These are phyloP conservation scores for Suhomyces bribrorum DNA, from an alignment of 1,139 yeast species.

Conservation along the genomic window DNA sequence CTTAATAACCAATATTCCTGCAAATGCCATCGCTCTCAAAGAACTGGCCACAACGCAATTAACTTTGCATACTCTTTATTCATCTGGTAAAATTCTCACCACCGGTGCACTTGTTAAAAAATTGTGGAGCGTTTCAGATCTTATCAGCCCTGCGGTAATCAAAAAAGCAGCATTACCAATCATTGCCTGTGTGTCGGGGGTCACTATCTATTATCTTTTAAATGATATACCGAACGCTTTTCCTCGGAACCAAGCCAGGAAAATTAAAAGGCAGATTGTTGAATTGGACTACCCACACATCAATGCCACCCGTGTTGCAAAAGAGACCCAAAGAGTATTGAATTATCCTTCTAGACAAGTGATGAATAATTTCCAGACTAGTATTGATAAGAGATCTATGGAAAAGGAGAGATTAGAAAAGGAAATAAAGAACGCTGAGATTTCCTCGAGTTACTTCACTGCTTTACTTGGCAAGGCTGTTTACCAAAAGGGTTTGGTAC, in stretches of 20 bases:
- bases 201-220: constrained; percentile 66
- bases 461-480: constrained; percentile 50
- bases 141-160: constrained; percentile 30
- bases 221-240: constrained; percentile 86
- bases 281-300: constrained; percentile 74
- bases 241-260: constrained; percentile 78
- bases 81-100: constrained; percentile 47
- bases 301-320: constrained; percentile 76
- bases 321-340: constrained; percentile 80
- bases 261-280: constrained; percentile 61
- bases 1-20: constrained; percentile 35
- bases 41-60: constrained; percentile 41
- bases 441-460: constrained; percentile 62
- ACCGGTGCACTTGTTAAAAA: constrained; percentile 43
- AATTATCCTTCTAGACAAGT: constrained; percentile 84
- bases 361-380: constrained; percentile 69
- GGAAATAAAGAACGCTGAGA: constrained; percentile 57
- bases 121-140: constrained; percentile 29
- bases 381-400: constrained; percentile 62
- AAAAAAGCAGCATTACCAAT: constrained; percentile 48
- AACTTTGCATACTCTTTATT: constrained; percentile 45
- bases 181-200: constrained; percentile 52
- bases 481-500: constrained; percentile 48
- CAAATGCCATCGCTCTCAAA: constrained; percentile 33
- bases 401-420: constrained; percentile 59